A percentile compares a stretch with the other conserved stretches of the same genome.
These are phyloP conservation scores for Striga asiatica DNA, from an alignment of 257 asterid genomes.

Conservation along the genomic window DNA sequence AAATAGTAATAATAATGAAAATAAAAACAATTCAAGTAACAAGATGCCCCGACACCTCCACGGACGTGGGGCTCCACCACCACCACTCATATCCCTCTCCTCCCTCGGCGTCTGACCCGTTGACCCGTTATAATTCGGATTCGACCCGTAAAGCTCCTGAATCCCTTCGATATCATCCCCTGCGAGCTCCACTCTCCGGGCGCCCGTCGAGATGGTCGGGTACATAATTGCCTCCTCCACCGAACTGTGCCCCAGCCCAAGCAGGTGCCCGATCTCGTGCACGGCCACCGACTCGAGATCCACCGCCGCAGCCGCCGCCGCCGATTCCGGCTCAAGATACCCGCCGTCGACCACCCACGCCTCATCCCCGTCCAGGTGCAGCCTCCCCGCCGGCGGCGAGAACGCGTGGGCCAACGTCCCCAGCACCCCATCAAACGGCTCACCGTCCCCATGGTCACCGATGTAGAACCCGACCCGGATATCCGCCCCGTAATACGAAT, in stretches of 20 bases:
- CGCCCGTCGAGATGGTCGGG: constrained; percentile 50
- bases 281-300: constrained; percentile 92
- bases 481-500: constrained; percentile 31
- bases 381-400: constrained; percentile 63
- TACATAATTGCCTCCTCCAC: constrained; percentile 69
- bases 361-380: constrained; percentile 75
- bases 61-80: constrained; percentile 6
- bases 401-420: constrained; percentile 92
- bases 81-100: constrained; percentile 29
- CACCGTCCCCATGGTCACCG: constrained; percentile 84
- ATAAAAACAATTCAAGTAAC: not conserved
- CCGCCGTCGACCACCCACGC: constrained; percentile 68
- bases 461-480: constrained; percentile 52
- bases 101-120: constrained; percentile 24
- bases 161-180: constrained; percentile 52
- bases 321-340: constrained; percentile 18
- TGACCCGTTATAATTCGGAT: constrained; percentile 56
- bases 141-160: constrained; percentile 68
- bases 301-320: constrained; percentile 43
- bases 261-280: constrained; percentile 84
- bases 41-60: too few species aligned
- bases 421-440: constrained; percentile 77
- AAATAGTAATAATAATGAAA: not conserved
- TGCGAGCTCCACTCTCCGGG: constrained; percentile 54
- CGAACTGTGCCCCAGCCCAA: constrained; percentile 87